These are phyloP conservation scores for Hansenula lynferdii DNA, from an alignment of 1,139 yeast species.

Conservation along the genomic window DNA sequence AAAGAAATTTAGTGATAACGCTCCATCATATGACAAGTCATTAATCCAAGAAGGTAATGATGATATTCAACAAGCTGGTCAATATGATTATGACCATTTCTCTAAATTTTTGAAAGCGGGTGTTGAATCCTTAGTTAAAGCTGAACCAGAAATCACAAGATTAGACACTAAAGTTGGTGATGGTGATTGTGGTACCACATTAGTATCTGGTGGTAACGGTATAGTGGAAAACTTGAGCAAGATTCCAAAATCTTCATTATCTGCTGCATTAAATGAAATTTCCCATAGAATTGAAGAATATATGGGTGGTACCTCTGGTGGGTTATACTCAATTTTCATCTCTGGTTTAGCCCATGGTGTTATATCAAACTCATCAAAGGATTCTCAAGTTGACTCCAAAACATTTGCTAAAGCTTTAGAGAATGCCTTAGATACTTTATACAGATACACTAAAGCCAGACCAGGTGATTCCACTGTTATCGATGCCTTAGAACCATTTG, in stretches of 20 bases:
- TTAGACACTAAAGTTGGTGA: slow-evolving; percentile 92
- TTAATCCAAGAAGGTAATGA: slow-evolving; percentile 29
- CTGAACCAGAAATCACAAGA: slow-evolving; percentile 78
- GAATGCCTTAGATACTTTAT: slow-evolving; percentile 55
- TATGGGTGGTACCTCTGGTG: slow-evolving; percentile 98
- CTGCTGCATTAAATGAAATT: slow-evolving; percentile 50
- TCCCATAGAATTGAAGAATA: slow-evolving; percentile 80
- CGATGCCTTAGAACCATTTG: slow-evolving; percentile 86
- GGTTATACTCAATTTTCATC: slow-evolving; percentile 79
- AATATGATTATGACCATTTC: slow-evolving; percentile 30
- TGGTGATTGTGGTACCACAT: slow-evolving; percentile 95
- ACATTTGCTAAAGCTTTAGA: slow-evolving; percentile 40
- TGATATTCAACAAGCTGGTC: slow-evolving; percentile 35
- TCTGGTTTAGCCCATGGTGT: slow-evolving; percentile 59
- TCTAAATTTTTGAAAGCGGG: slow-evolving; percentile 38
- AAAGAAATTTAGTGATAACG: slow-evolving; percentile 19
- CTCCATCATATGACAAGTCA: slow-evolving; percentile 32
- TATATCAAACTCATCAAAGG: slow-evolving; percentile 24
- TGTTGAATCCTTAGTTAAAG: slow-evolving; percentile 42
- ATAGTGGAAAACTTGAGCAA: slow-evolving; percentile 48
- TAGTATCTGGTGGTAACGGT: slow-evolving; percentile 77
- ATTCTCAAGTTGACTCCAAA: slow-evolving; percentile 29
- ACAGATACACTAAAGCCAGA: slow-evolving; percentile 83
- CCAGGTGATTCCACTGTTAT: slow-evolving; percentile 87
- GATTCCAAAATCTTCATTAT: slow-evolving; percentile 43